Base-by-base conservation (phyloP, 495 filamentous ascomycete species). In the Echria macrotheca region DNA sequence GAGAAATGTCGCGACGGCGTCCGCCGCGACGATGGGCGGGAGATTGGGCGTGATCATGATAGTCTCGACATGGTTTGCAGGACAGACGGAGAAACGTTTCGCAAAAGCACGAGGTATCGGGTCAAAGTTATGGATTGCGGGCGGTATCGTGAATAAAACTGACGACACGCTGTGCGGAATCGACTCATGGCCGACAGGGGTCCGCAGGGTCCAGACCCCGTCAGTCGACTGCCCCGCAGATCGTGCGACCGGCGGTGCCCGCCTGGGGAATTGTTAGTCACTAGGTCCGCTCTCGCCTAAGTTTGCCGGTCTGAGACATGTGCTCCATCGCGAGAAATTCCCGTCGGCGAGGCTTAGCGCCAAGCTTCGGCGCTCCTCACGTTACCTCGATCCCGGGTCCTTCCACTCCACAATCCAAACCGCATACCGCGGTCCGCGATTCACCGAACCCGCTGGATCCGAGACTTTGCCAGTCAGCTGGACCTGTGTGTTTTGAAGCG, bases 221-320 rank as follows among this genome's bases (percentile, higher is more conserved):
- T 36, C 37, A 22, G 24, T 26, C 50, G 40, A 39, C n/a, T n/a
- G 14, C 25, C 18, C 47, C 48, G 39, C 32, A 39, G 49, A 50
- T 60, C 56, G 56, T 45, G 51, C 53, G 59, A 60, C 47, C 60
- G 58, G 61, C 48, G 31, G 21, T 31, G 24, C 14, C 61, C 59
- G 59, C 21, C 6, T 1, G 6, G 11, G 7, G 32, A 52, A 52
- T 48, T 63, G 60, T 53, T 63, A 63, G 52, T 15, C 9, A 17
- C 1, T 5, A 44, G 12, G 60, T 63, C 11, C 1, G 24, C 22
- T 10, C 2, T 0, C 11, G 2, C 29, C 3, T 26, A 9, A 1
- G 22, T 28, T 14, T 0, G 29, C 8, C 1, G 45, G 4, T 2
- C 10, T 8, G 14, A 6, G 8, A 47, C 49, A n/a, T 15, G 4